A percentile compares a stretch with the other conserved stretches of the same genome.
These are phyloP conservation scores for Pterocarpus macrocarpus DNA, from an alignment of 306 rosid species.

Conservation along the genomic window DNA sequence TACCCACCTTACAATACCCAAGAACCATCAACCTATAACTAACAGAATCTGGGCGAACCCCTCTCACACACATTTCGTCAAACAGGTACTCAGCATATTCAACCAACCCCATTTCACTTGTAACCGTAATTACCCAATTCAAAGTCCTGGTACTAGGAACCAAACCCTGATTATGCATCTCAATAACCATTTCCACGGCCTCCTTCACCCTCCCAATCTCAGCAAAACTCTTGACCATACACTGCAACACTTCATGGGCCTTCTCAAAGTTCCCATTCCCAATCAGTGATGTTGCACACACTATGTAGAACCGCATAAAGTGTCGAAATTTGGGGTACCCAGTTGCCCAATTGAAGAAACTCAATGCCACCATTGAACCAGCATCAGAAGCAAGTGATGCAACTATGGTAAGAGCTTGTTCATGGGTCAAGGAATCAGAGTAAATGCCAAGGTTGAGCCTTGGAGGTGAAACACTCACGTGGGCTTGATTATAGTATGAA, in stretches of 20 bases:
- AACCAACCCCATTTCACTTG: slow-evolving; percentile 57
- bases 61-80: slow-evolving; percentile 86
- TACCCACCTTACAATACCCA: slow-evolving; percentile 65
- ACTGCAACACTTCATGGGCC: slow-evolving; percentile 75
- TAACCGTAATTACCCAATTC: slow-evolving; percentile 60
- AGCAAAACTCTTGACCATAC: slow-evolving; percentile 70
- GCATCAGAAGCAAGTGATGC: slow-evolving; percentile 77
- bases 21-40: slow-evolving; percentile 78
- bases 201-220: slow-evolving; percentile 84
- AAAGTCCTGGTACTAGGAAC: slow-evolving; percentile 57
- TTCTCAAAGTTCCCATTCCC: slow-evolving; percentile 67
- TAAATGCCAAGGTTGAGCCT: slow-evolving; percentile 64
- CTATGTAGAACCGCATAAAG: slow-evolving; percentile 76
- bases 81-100: slow-evolving; percentile 81
- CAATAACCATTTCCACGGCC: slow-evolving; percentile 78
- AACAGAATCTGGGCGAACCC: slow-evolving; percentile 67
- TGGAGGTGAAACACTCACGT: slow-evolving; percentile 55
- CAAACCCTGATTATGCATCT: slow-evolving; percentile 82
- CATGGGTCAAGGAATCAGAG: slow-evolving; percentile 62
- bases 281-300: slow-evolving; percentile 66
- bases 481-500: slow-evolving; percentile 60
- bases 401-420: slow-evolving; percentile 70
- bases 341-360: slow-evolving; percentile 82
- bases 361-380: slow-evolving; percentile 80
- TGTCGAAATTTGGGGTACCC: slow-evolving; percentile 66